Evolutionary conservation across 192 early-diverging fungal genomes (phyloP), one percentile per base, ranked within the genome.

Genomic region (Spizellomyces punctatus): DNA sequence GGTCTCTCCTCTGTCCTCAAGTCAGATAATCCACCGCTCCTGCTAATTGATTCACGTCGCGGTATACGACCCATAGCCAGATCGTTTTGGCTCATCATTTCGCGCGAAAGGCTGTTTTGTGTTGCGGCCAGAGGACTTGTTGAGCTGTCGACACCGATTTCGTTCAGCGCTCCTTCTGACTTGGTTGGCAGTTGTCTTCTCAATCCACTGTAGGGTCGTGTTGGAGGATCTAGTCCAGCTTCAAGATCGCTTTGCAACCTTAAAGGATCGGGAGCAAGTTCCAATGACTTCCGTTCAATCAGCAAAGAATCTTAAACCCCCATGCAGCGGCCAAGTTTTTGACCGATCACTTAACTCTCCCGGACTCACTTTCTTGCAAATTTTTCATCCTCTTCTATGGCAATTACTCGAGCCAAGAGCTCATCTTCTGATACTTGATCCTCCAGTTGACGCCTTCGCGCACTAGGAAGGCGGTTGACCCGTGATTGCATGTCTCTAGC

Each of bases 311-410:
- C 27, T 36, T 36, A 36, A 36, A 36, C 27, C 27, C 27, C 27
- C 27, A 36, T 36, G 1, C 27, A 36, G 27, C 27, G 27, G 27
- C 27, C 27, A 36, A 36, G 27, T 36, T 36, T 36, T 36, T 36
- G 27, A 36, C 27, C 27, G 27, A 36, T 36, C 27, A 36, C 27
- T 36, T 36, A 36, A 36, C 27, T 36, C 27, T 36, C 27, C 27
- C 27, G 27, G 17, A 47, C 73, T 61, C 59, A 75, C 73, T 75
- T 75, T 46, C 66, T 67, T 21, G 73, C 73, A 75, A 63, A 63
- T 1, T 61, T 62, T 59, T 75, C 73, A 43, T 75, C 73, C 45
- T 75, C 73, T 27, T 67, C 73, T 9, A 75, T 67, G 10, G 65
- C 66, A 21, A 68, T 21, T 8, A 75, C 60, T 19, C 73, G 43